Evolutionary conservation across 2,329 filamentous ascomycete species (phyloP).

Genomic region (Myriosclerotinia scirpicola): DNA sequence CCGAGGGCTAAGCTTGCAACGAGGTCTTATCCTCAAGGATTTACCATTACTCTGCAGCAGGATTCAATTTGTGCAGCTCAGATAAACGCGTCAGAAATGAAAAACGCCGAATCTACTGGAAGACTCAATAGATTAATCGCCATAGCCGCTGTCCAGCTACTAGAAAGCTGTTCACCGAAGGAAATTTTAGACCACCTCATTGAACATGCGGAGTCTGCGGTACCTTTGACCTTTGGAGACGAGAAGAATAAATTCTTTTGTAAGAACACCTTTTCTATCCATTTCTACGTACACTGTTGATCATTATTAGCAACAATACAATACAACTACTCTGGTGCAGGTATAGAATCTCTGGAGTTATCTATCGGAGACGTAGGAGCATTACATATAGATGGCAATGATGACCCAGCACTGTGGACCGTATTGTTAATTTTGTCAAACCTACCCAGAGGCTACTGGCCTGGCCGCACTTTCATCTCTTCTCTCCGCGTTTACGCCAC

Average conservation of each 20-base stretch:
- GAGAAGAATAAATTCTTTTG: constrained; percentile 3
- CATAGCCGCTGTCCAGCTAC: not conserved
- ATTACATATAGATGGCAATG: not conserved
- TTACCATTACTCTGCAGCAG: not conserved
- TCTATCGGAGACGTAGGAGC: not conserved
- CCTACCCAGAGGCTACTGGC: constrained; percentile 11
- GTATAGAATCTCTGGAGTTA: not conserved
- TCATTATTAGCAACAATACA: not conserved
- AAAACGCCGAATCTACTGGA: not conserved
- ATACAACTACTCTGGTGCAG: not conserved
- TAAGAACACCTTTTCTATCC: not conserved
- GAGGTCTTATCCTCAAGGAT: not conserved
- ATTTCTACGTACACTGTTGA: not conserved
- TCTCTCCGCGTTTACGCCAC: not conserved
- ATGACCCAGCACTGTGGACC: constrained; percentile 1
- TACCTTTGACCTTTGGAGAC: constrained; percentile 1
- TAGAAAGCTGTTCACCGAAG: not conserved
- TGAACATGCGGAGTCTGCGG: not conserved
- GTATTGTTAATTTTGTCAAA: not conserved
- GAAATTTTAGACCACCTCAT: not conserved
- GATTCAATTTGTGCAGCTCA: not conserved
- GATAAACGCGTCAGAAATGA: not conserved
- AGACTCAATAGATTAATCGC: not conserved
- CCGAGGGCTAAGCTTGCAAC: not conserved
- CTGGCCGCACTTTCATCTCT: not conserved